Evolutionary conservation across 495 filamentous ascomycete genomes (phyloP), one percentile per base, ranked within the genome.

Genomic region (Penicillium bialowiezense): DNA sequence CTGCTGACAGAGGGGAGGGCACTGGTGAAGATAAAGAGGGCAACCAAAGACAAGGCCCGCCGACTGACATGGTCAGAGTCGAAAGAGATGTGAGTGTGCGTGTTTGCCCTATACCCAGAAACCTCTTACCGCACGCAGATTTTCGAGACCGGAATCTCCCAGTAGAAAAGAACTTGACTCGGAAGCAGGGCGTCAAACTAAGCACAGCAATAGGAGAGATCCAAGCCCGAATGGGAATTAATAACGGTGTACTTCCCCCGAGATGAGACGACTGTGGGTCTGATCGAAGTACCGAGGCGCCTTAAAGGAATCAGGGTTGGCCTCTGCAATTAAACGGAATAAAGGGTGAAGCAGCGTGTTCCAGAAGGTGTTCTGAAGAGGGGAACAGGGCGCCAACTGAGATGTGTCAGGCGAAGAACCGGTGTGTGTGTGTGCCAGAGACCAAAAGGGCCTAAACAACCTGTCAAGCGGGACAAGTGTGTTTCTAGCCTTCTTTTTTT

Each of bases 41-140:
- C 50, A 70, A 50, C 70, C 70, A 73, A 50, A 67, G 63, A 59
- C 70, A 73, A 55, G 68, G 65, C 41, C 70, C 67, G 51, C 63
- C 66, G 62, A 69, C 56, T 62, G 70, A 73, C 70, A 73, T 73
- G 62, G 51, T 72, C 64, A 60, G 54, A 44, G 26, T 35, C 41
- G 46, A 15, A 23, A 37, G 15, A 19, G 17, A 41, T 41, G 39
- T 38, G 13, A 13, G n/a, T 17, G 8, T 32, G 13, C 32, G 31
- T 10, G 31, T 13, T 23, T 35, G 31, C 31, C 31, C 43, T 45
- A 20, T 21, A 28, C 29, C 28, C 8, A 9, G 17, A 33, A 32
- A 33, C 12, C 35, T 36, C 32, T 17, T 9, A 35, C 34, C 10
- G n/a, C 31, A 45, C 21, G 2, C 0, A 35, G n/a, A 41, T 10